These are phyloP conservation scores for Neostapfia colusana DNA, from an alignment of 176 grass and related monocot genomes.

Conservation along the genomic window DNA sequence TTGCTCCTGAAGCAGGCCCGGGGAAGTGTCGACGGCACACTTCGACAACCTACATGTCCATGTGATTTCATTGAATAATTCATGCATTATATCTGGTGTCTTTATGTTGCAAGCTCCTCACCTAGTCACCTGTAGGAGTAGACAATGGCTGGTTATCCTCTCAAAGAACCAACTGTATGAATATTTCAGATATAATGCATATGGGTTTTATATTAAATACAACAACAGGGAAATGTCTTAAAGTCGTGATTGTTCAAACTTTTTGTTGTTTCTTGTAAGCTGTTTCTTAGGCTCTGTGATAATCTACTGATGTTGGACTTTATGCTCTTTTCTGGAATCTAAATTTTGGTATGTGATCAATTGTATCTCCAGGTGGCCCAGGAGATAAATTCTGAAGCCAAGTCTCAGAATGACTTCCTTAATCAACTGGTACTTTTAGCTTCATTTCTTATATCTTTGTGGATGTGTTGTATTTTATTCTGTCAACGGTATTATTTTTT, in stretches of 20 bases:
- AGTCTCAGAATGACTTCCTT: conserved; percentile 67
- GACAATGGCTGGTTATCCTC: background rate
- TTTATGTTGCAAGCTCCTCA: background rate
- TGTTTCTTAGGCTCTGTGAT: background rate
- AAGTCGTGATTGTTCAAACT: background rate
- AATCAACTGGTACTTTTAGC: conserved; percentile 51
- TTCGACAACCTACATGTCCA: background rate
- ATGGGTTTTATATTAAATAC: background rate
- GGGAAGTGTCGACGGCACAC: too few species aligned
- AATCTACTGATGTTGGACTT: background rate
- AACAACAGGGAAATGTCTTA: background rate
- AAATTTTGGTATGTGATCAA: conserved; percentile 13
- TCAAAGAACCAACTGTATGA: background rate
- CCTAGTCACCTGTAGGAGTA: conserved; percentile 5
- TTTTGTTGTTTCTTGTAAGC: background rate
- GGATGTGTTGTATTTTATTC: too few species aligned
- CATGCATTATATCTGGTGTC: background rate
- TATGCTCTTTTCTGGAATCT: conserved; percentile 18
- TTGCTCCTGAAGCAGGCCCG: too few species aligned
- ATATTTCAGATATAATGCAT: background rate
- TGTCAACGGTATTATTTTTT: too few species aligned
- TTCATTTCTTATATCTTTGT: too few species aligned
- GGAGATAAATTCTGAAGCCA: conserved; percentile 64
- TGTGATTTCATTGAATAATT: background rate
- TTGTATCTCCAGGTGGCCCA: conserved; percentile 47